A percentile compares a stretch with the other conserved stretches of the same genome.
These are phyloP conservation scores for Trichoderma arundinaceum DNA, from an alignment of 2,329 filamentous ascomycete species.

Conservation along the genomic window DNA sequence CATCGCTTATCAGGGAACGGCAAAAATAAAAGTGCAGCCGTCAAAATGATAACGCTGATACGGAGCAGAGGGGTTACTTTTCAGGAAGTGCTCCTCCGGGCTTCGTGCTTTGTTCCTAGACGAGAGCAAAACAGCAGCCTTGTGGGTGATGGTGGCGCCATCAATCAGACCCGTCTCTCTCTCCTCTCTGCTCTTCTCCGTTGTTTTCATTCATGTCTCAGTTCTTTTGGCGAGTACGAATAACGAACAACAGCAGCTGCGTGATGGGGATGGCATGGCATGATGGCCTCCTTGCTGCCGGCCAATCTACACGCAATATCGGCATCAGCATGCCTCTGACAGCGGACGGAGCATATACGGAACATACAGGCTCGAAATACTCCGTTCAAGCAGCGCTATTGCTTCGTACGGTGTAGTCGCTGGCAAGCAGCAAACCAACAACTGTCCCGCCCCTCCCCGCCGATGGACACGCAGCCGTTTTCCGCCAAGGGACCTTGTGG, in stretches of 20 bases:
- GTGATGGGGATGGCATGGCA: background rate
- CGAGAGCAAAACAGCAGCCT: too few species aligned
- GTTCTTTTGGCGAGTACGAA: slow-evolving; percentile 10
- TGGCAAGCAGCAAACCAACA: background rate
- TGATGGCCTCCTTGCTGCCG: background rate
- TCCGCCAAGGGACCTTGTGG: slow-evolving; percentile 8
- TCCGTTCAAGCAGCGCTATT: too few species aligned
- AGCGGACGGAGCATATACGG: too few species aligned
- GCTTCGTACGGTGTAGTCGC: too few species aligned
- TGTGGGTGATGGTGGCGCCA: too few species aligned
- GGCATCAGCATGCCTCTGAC: background rate
- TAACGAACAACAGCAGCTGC: background rate
- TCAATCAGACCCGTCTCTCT: background rate
- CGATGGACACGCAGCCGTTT: slow-evolving; percentile 6
- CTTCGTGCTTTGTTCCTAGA: too few species aligned
- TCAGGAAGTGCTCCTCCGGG: too few species aligned
- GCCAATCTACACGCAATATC: background rate
- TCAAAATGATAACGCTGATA: background rate
- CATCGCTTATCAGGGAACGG: too few species aligned
- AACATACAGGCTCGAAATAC: too few species aligned
- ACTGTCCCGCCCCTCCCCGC: slow-evolving; percentile 1
- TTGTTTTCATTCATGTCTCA: background rate
- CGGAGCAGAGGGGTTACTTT: background rate
- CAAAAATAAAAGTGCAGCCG: too few species aligned
- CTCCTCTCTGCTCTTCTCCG: background rate